These are phyloP conservation scores for Aspergillus neotritici DNA, from an alignment of 2,329 filamentous ascomycete species.

Conservation along the genomic window DNA sequence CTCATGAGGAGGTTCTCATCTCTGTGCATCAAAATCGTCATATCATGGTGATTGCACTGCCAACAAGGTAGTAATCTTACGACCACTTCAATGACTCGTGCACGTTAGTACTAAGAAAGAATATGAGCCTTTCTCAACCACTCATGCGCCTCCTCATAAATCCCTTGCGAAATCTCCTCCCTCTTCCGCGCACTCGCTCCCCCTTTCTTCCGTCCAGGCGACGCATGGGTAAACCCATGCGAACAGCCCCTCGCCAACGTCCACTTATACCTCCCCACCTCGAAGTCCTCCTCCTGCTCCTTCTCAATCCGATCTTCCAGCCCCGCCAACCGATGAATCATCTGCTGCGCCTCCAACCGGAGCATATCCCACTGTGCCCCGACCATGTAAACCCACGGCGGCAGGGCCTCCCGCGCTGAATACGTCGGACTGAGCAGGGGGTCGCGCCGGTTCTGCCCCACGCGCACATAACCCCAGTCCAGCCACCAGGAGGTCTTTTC, in stretches of 20 bases:
- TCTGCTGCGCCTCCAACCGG: slow-evolving; percentile 31
- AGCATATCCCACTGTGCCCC: slow-evolving; percentile 44
- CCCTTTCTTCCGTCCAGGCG: neutral
- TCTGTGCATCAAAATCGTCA: too few species aligned
- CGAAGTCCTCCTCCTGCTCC: slow-evolving; percentile 14
- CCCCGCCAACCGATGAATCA: slow-evolving; percentile 26
- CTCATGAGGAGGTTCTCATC: too few species aligned
- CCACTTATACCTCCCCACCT: slow-evolving; percentile 15
- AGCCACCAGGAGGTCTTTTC: slow-evolving; percentile 27
- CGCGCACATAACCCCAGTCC: slow-evolving; percentile 40
- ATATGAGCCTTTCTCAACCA: slow-evolving; percentile 43
- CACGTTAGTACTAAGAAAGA: too few species aligned
- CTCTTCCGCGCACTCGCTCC: neutral
- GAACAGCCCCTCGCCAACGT: slow-evolving; percentile 12
- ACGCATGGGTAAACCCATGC: slow-evolving; percentile 13
- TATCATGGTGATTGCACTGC: too few species aligned
- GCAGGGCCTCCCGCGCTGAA: slow-evolving; percentile 32
- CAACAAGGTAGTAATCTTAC: too few species aligned
- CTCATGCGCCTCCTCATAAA: slow-evolving; percentile 28
- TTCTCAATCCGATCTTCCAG: slow-evolving; percentile 7
- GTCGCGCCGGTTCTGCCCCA: slow-evolving; percentile 31
- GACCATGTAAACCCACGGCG: slow-evolving; percentile 41
- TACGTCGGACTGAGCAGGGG: slow-evolving; percentile 41
- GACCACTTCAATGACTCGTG: too few species aligned
- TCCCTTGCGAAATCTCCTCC: neutral